Conservation (phyloP, 352 stramenopile species). For the Phytophthora sojae region DNA sequence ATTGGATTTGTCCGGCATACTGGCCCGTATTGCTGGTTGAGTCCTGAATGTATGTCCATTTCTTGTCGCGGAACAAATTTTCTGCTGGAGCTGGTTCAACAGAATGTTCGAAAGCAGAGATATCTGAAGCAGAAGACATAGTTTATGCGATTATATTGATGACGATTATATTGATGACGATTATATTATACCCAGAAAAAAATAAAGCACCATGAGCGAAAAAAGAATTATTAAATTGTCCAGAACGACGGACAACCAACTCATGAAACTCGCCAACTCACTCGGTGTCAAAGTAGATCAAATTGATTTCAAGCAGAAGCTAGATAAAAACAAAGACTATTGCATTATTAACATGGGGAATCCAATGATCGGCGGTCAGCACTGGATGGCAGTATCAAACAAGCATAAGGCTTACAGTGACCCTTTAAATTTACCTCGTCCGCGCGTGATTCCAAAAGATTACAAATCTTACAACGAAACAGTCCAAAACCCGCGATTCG, state of each 20-base stretch:
- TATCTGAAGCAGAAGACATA: conserved; percentile 7
- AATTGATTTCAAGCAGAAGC: conserved; percentile 5
- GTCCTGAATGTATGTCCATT: background rate
- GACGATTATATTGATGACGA: background rate
- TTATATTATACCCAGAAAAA: background rate
- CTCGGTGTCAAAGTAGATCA: conserved; percentile 9
- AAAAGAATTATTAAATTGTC: conserved; percentile 7
- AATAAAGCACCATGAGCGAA: background rate
- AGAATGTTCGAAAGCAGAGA: conserved; percentile 14
- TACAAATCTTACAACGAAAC: conserved; percentile 2
- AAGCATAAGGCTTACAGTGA: conserved; percentile 1
- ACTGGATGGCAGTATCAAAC: background rate
- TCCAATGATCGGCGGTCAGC: background rate
- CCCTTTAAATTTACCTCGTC: background rate
- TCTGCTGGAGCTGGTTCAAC: conserved; percentile 13
- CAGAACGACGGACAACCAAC: conserved; percentile 5
- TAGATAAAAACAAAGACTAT: conserved; percentile 12
- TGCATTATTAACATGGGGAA: background rate
- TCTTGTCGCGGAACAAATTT: conserved; percentile 5
- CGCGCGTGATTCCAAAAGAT: conserved; percentile 8
- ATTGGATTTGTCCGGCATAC: conserved; percentile 9
- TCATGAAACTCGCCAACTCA: conserved; percentile 15
- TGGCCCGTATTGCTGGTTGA: background rate
- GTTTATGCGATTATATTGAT: background rate
- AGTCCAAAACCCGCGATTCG: conserved; percentile 1